Base-by-base conservation (phyloP, 1,284 basidiomycete genomes). In the Austropuccinia psidii region DNA sequence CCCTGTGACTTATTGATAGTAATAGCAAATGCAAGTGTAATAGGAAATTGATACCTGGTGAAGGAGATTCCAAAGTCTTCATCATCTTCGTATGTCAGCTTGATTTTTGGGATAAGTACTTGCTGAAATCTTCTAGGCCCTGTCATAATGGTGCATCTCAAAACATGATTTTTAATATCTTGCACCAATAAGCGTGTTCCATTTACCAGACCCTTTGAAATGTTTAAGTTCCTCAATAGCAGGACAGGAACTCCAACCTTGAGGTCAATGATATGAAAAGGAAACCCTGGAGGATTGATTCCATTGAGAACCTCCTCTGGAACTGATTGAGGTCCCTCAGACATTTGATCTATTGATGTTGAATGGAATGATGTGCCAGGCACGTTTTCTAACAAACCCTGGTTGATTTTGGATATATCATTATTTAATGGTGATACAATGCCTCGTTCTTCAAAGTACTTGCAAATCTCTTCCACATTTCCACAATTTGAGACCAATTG, bases 1-100 rank as follows among this genome's bases (percentile, higher is more conserved):
- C 84, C 84, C 76, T 85, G 83, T 0, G 81, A 39, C 66, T 83
- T 84, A 76, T 84, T 84, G 73, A 84, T 82, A 5, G 79, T 81
- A 67, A 84, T 81, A 6, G 82, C 79, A 79, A 83, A 84, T 5
- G 82, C 82, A 0, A 83, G 78, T 0, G 77, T 76, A 0, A 84
- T 76, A 11, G 83, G 83, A 76, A 83, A 83, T 75, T 84, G 83
- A 2, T 74, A 70, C 6, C 80, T 77, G 15, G 61, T 57, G 13
- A 83, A 75, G 6, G 64, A 57, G 67, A 80, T 81, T 7, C 75
- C 72, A 60, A 79, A 77, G 3, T 4, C 29, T 27, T n/a, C 21
- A 13, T 64, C 24, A 8, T 43, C 61, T 11, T 5, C 4, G 21
- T 62, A 41, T 2, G 8, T 6, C 7, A 62, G 39, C 11, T 21